These are phyloP conservation scores for Solanum gracilifrons DNA, from an alignment of 257 asterid genomes.

Conservation along the genomic window DNA sequence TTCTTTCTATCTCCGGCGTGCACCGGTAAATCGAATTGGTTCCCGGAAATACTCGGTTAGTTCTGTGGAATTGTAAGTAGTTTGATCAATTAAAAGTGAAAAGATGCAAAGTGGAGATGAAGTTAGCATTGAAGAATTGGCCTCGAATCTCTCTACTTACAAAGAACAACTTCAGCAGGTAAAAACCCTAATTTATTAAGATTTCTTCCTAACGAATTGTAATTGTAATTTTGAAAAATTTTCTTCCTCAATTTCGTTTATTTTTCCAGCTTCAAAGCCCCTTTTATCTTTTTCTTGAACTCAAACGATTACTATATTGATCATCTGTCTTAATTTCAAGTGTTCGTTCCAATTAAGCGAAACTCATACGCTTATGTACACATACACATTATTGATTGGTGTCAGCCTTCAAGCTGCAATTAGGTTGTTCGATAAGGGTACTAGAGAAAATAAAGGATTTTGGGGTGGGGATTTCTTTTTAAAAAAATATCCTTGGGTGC, in stretches of 20 bases:
- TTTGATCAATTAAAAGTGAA: not conserved
- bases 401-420: not conserved
- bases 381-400: not conserved
- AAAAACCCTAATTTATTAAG: not conserved
- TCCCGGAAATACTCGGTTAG: not conserved
- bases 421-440: not conserved
- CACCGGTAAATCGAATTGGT: not conserved
- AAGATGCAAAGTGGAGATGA: slow-evolving; percentile 47
- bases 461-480: not conserved
- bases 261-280: not conserved
- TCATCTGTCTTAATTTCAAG: not conserved
- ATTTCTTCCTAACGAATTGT: not conserved
- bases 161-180: slow-evolving; percentile 93
- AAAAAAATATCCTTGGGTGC: not conserved
- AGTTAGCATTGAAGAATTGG: slow-evolving; percentile 78
- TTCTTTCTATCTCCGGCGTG: not conserved
- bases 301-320: not conserved
- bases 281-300: not conserved
- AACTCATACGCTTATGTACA: not conserved
- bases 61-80: not conserved
- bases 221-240: not conserved
- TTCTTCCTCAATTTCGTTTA: not conserved
- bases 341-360: not conserved
- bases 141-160: slow-evolving; percentile 76
- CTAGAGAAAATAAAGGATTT: not conserved